Evolutionary conservation across 2,329 filamentous ascomycete species (phyloP), one percentile per base, ranked within the genome.

Genomic region (Cladobotryum protrusum): DNA sequence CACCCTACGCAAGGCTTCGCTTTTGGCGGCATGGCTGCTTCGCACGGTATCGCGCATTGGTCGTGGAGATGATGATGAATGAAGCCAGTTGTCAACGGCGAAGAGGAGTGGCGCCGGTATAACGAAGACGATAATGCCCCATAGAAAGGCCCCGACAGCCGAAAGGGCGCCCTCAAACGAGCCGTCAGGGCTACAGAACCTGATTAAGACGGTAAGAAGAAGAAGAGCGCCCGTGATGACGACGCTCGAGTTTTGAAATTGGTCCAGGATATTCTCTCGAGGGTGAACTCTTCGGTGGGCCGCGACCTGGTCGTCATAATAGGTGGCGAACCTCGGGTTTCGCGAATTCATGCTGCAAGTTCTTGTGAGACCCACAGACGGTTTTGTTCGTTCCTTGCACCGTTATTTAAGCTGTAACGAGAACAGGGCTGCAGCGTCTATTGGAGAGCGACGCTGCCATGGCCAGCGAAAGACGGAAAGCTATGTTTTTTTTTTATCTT

Each of bases 1-100:
- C 32, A 89, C 74, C 53, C 80, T 77, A 57, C 77, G 74, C 69
- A 89, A 76, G 9, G 77, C 75, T 56, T 83, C 77, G 62, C 80
- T 83, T 66, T 89, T 90, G 20, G 77, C 75, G 14, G 73, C 74
- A 70, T 77, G 72, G 39, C 67, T 74, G 57, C 61, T 70, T 52
- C 64, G 66, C 48, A 59, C 67, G 52, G 59, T 63, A 62, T 63
- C 62, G 56, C 54, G 67, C 67, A 63, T 70, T 36, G 69, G 63
- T 47, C 60, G 60, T 11, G 72, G 67, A 42, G 72, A 63, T 14
- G 72, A 67, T 52, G 69, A 72, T 54, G 71, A 74, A 61, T 71
- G 74, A 54, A 78, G 73, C 75, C 71, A 81, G 64, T 66, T 61
- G 62, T 83, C 78, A 56, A 84, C 54, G 47, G 75, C 68, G 67